phyloP scores from a whole-genome alignment of 1,284 basidiomycete genomes.

The Amylostereum areolatum region DNA sequence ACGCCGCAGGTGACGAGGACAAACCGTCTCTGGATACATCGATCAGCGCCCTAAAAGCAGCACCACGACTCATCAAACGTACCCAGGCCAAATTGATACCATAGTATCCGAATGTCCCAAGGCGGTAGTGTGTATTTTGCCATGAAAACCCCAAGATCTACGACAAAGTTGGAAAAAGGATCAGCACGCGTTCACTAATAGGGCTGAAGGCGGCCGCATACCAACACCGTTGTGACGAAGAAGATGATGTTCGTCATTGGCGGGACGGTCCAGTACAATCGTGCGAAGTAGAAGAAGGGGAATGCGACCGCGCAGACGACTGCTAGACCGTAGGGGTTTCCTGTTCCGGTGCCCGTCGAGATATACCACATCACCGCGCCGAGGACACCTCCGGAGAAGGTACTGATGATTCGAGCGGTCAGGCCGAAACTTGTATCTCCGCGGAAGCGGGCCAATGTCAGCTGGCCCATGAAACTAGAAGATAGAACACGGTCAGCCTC shows the following conservation, averaged over 20 bases:
- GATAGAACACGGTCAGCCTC: slow-evolving; percentile 3
- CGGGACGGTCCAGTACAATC: slow-evolving; percentile 71
- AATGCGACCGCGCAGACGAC: slow-evolving; percentile 66
- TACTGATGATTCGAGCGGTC: slow-evolving; percentile 56
- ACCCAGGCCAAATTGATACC: slow-evolving; percentile 67
- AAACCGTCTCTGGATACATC: slow-evolving; percentile 46
- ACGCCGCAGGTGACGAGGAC: slow-evolving; percentile 59
- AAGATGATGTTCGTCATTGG: slow-evolving; percentile 72
- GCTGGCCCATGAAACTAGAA: slow-evolving; percentile 62
- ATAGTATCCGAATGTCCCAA: slow-evolving; percentile 44
- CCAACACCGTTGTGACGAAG: slow-evolving; percentile 65
- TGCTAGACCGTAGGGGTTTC: slow-evolving; percentile 72
- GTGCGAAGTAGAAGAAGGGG: slow-evolving; percentile 62
- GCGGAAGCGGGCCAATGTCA: slow-evolving; percentile 62
- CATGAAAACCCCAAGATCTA: slow-evolving; percentile 74
- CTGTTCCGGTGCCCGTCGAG: slow-evolving; percentile 56
- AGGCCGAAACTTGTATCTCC: slow-evolving; percentile 76
- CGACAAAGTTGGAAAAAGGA: too few species aligned
- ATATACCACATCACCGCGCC: slow-evolving; percentile 78
- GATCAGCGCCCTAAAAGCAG: not conserved
- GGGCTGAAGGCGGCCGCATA: slow-evolving; percentile 22
- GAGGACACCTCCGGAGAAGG: slow-evolving; percentile 63
- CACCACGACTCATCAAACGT: slow-evolving; percentile 11
- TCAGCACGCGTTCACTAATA: not conserved
- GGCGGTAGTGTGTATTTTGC: slow-evolving; percentile 44